Evolutionary conservation across 768 basidiomycete genomes (phyloP), one percentile per base, ranked within the genome.

Genomic region (Neoboletus subvelutipes): DNA sequence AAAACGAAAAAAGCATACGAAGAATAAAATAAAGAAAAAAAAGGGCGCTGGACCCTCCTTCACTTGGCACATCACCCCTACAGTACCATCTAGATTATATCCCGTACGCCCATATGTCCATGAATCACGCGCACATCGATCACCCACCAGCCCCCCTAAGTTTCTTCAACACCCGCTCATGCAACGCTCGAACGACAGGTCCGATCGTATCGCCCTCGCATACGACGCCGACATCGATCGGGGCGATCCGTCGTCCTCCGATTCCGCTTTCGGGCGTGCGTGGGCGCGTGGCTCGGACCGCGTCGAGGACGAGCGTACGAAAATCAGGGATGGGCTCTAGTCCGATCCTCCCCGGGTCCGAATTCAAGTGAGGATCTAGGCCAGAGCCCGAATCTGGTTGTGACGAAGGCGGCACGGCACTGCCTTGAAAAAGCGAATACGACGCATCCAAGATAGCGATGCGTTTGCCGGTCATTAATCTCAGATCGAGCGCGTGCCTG

Each of bases 401-500:
- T 7, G 55, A n/a, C n/a, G n/a, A 45, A 20, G 42, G 3, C 15
- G 48, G 29, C 8, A 13, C 22, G 29, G 4, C 22, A 37, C 34
- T 26, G 17, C 52, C 48, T 37, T 53, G 67, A 54, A 78, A 86
- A 18, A 90, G 69, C 3, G 85, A 82, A 67, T 83, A 76, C 1
- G 89, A 87, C 4, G 79, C 88, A 66, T 93, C 91, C n/a, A 92
- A 71, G 48, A 94, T 83, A 20, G 79, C 83, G 13, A 92, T 80
- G 13, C 83, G 83, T 60, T 82, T 79, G 36, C 77, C 78, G 12
- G 77, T 80, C 82, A 92, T 83, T 64, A 92, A 76, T 63, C 91
- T 83, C 70, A 92, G 84, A 68, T 94, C 91, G 52, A 94, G 76
- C 0, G 88, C 90, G 67, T 92, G 84, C 64, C 88, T 90, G 42